Base-by-base conservation (phyloP, 768 basidiomycete genomes). In the Lentinus brumalis region DNA sequence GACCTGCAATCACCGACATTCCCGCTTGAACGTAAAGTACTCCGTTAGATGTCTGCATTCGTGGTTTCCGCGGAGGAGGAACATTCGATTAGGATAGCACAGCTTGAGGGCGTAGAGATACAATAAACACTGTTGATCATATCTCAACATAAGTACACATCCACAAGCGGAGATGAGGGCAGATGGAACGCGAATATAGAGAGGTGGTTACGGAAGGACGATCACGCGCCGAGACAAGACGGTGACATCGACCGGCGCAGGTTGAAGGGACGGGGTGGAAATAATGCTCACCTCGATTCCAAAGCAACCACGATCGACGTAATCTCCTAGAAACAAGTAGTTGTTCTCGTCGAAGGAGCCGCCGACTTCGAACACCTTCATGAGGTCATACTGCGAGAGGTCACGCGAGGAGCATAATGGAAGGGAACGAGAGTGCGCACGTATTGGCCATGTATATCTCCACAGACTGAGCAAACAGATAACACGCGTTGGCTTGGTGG, bases 401-500 rank as follows among this genome's bases (percentile, higher is more conserved):
- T 59, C 45, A 59, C 16, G 38, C 40, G 32, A 51, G n/a, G 11
- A 30, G 44, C 51, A 4, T 7, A 35, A 31, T 5, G 39, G 14
- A 14, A 53, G 40, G 46, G 8, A 30, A 29, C 11, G 11, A 21
- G 7, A 10, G 7, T 26, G 64, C 71, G 73, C 68, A 96, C 95
- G 75, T 94, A 98, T 89, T 98, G 96, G 10, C 96, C 96, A 69
- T 98, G 96, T 49, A 98, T 94, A 78, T 98, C 96, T 21, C 96
- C 96, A 70, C 95, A 96, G 66, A 98, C 95, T 96, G 67, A 2
- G 58, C 62, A 42, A 41, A 47, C 60, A 45, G 26, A 52, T 59
- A 32, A 14, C 29, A 56, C 51, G 26, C 29, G 45, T 53, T 38
- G 35, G 35, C 11, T 51, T 31, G 56, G 51, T 56, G 50, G 35